Base-by-base conservation (phyloP, 2,329 filamentous ascomycete genomes). In the Aspergillus sp. region DNA sequence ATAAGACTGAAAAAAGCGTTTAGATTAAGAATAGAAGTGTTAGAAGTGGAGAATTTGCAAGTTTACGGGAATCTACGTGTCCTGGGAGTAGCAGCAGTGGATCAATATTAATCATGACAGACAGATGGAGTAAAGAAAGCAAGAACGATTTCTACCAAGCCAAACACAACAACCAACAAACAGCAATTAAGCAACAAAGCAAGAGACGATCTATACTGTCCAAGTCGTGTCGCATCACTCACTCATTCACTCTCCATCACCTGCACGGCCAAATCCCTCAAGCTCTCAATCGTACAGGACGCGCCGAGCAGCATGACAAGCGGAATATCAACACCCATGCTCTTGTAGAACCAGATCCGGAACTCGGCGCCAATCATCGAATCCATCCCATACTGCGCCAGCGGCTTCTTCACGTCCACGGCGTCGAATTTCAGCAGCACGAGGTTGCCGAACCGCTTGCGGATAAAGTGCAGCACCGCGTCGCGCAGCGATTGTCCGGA, bases 311-410 rank as follows among this genome's bases (percentile, higher is more conserved):
- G 22, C 15, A 30, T 49, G 5, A 47, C 8, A 19, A 56, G 46
- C 19, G 53, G 41, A 13, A 55, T 22, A 55, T 47, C 53, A 13
- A 55, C 41, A 11, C 28, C 25, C n/a, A 55, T 23, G 2, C 30
- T 34, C 41, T 30, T 11, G 3, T 34, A 55, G 28, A 55, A 55
- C 53, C 53, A 47, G 1, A 41, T 31, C n/a, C 53, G 23, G n/a
- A 55, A 55, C 28, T 55, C 53, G 1, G 53, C 23, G 15, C 30
- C 53, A 28, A 55, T 15, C 53, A 55, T 55, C 13, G 41, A 47
- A 8, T 55, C 53, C 41, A 55, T 34, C 13, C 53, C 53, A 17
- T 43, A 55, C 15, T 47, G 9, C 3, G 53, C 22, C 41, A 55
- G 23, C 3, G 41, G 8, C 28, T 23, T 47, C 1, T 9, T 1